Evolutionary conservation across 2,329 filamentous ascomycete genomes (phyloP).

Genomic region (Colletotrichum eremochloae): DNA sequence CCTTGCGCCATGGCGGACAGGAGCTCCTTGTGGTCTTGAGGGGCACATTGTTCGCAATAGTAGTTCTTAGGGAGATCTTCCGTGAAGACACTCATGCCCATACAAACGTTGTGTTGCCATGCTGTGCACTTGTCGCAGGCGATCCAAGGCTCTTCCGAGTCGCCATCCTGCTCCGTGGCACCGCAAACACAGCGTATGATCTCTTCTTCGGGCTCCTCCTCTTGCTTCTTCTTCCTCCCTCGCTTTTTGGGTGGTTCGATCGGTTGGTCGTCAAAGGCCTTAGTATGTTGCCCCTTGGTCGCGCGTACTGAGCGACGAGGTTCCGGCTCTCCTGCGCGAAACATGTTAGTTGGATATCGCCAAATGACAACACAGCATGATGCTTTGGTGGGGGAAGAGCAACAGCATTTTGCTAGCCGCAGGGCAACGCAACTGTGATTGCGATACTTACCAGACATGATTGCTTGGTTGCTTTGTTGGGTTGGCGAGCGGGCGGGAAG

Average conservation of each 20-base stretch:
- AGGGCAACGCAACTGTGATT: constrained; percentile 21
- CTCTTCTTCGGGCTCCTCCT: constrained; percentile 73
- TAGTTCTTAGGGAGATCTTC: constrained; percentile 87
- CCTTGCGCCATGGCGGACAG: constrained; percentile 83
- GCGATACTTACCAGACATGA: constrained; percentile 42
- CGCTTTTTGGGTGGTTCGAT: constrained; percentile 67
- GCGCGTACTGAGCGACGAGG: constrained; percentile 93
- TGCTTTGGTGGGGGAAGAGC: neutral
- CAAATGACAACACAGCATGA: neutral
- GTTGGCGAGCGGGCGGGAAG: neutral
- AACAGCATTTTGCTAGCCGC: constrained; percentile 17
- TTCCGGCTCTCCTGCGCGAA: constrained; percentile 69
- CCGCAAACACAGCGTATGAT: constrained; percentile 96
- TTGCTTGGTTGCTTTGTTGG: constrained; percentile 21
- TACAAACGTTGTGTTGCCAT: constrained; percentile 98
- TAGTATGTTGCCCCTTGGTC: constrained; percentile 95
- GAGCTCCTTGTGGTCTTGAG: constrained; percentile 85
- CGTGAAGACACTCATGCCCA: constrained; percentile 84
- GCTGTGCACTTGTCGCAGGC: constrained; percentile 92
- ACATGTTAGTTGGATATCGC: constrained; percentile 26
- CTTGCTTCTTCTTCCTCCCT: constrained; percentile 71
- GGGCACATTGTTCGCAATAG: constrained; percentile 91
- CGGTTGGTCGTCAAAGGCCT: constrained; percentile 81
- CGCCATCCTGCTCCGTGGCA: constrained; percentile 85
- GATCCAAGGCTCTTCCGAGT: constrained; percentile 93